Evolutionary conservation across 2,329 filamentous ascomycete genomes (phyloP).

Genomic region (Cadophora luteo-olivacea): DNA sequence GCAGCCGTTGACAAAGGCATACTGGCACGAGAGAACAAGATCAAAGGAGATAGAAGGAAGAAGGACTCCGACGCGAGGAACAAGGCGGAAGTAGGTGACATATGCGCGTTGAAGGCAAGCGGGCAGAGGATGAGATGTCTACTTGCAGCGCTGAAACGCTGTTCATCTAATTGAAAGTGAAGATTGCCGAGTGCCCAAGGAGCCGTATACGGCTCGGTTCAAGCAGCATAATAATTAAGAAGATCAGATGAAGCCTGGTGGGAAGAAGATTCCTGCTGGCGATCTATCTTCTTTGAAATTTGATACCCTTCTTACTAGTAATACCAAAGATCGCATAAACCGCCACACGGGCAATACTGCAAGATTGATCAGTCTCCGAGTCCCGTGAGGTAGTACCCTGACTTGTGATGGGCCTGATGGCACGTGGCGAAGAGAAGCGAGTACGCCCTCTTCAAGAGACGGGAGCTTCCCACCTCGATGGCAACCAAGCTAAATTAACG

Average conservation of each 20-base stretch:
- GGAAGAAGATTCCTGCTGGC: not conserved
- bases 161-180: not conserved
- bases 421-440: not conserved
- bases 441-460: not conserved
- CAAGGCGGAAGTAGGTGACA: constrained; percentile 39
- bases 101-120: constrained; percentile 38
- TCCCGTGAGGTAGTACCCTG: no score
- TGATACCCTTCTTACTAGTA: no score
- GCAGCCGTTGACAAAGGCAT: constrained; percentile 60
- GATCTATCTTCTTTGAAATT: no score
- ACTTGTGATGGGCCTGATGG: no score
- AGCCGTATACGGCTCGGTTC: not conserved
- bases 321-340: no score
- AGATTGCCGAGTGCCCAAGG: not conserved
- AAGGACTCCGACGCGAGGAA: constrained; percentile 45
- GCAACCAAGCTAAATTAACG: not conserved
- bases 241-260: not conserved
- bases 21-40: constrained; percentile 53
- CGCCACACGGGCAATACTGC: not conserved
- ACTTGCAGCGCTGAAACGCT: constrained; percentile 31
- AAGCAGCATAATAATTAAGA: not conserved
- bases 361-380: no score
- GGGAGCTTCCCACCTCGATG: not conserved
- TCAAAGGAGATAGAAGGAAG: constrained; percentile 51
- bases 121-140: constrained; percentile 44